Percentiles rank a stretch among this genome's conserved stretches.
Conservation (phyloP, 768 basidiomycete genomes). For the Tricholoma bakamatsutake region DNA sequence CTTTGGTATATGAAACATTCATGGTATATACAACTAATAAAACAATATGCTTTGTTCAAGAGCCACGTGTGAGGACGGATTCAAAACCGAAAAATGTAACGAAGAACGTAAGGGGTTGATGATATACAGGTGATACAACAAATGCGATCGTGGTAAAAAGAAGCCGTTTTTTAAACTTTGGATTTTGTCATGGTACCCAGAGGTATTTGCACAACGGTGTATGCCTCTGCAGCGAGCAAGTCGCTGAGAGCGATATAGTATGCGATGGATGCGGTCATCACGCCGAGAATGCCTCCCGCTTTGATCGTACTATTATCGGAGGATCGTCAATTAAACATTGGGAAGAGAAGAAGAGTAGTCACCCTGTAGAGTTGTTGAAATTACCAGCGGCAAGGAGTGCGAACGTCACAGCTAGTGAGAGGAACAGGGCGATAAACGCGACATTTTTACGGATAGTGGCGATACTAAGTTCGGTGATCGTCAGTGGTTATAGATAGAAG, state of each 20-base stretch:
- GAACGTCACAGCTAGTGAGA: conserved; percentile 34
- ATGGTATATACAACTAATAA: too few relatives aligned
- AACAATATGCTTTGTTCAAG: too few relatives aligned
- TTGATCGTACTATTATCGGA: conserved; percentile 23
- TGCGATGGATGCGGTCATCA: conserved; percentile 40
- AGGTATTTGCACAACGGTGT: conserved; percentile 33
- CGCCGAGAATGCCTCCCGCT: conserved; percentile 40
- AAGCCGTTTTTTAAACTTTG: not conserved
- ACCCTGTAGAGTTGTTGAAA: conserved; percentile 26
- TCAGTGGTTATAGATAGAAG: not conserved
- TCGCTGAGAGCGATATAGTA: conserved; percentile 45
- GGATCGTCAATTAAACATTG: too few relatives aligned
- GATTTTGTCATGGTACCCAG: conserved; percentile 20
- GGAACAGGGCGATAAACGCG: conserved; percentile 34
- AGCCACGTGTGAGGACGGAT: too few relatives aligned
- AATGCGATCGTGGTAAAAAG: too few relatives aligned
- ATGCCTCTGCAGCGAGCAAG: conserved; percentile 34
- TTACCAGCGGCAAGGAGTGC: conserved; percentile 34
- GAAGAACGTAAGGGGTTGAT: too few relatives aligned
- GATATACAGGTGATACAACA: too few relatives aligned
- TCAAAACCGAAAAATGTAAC: too few relatives aligned
- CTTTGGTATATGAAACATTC: too few relatives aligned
- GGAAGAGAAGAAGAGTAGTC: not conserved
- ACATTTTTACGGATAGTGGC: conserved; percentile 33
- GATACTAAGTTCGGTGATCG: conserved; percentile 21